Evolutionary conservation across 2,329 filamentous ascomycete genomes (phyloP).

Genomic region (Seiridium cupressi): DNA sequence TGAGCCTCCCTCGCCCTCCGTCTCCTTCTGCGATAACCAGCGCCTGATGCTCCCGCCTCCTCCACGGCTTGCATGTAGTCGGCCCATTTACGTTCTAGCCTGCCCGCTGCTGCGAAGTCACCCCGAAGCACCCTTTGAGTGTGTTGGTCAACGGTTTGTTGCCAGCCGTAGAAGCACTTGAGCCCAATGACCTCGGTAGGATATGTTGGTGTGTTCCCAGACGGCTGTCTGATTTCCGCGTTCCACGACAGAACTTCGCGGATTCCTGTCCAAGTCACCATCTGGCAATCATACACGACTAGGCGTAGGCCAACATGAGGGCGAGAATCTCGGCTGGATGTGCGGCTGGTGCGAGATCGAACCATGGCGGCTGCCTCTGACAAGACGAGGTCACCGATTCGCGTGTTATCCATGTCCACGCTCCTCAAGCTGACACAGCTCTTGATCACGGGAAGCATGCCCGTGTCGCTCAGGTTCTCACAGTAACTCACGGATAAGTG

Average conservation of each 20-base stretch:
- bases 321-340: constrained; percentile 33
- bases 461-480: constrained; percentile 77
- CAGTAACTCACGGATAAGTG: constrained; percentile 91
- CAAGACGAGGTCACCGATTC: constrained; percentile 81
- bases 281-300: constrained; percentile 86
- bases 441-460: constrained; percentile 81
- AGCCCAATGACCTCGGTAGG: constrained; percentile 79
- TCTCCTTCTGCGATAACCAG: constrained; percentile 66
- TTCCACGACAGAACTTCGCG: constrained; percentile 85
- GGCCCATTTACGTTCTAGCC: constrained; percentile 89
- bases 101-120: constrained; percentile 69
- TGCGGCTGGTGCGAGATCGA: constrained; percentile 55
- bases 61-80: constrained; percentile 92
- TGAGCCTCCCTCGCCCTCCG: constrained; percentile 80
- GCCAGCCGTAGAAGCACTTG: constrained; percentile 94
- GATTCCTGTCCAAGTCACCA: constrained; percentile 90
- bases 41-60: constrained; percentile 71
- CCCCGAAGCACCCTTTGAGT: constrained; percentile 79
- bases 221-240: constrained; percentile 63
- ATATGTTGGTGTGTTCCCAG: constrained; percentile 47
- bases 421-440: constrained; percentile 67
- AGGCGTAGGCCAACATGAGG: constrained; percentile 68
- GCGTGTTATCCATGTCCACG: constrained; percentile 90
- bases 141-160: constrained; percentile 92
- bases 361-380: constrained; percentile 83